Evolutionary conservation across 2,329 filamentous ascomycete genomes (phyloP), one percentile per base, ranked within the genome.

Genomic region (Colletotrichum zoysiae): DNA sequence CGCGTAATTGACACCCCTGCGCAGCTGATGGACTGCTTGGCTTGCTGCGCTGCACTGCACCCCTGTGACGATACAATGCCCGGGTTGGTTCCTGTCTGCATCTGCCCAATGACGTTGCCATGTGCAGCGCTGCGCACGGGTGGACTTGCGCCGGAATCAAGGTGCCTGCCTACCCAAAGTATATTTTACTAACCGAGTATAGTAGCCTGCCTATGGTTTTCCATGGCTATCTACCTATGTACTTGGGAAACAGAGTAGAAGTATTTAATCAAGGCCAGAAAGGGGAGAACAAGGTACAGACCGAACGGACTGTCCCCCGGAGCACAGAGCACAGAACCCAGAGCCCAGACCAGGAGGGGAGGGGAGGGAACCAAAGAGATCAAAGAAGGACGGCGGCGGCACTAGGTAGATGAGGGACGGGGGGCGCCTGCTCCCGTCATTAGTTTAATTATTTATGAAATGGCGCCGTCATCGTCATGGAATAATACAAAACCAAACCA

Each of bases 1-100:
- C 65, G 70, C 70, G 70, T 72, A 70, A 57, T 65, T 71, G 60
- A 50, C 59, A 50, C 59, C 53, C 63, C 63, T 65, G 12, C 23
- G 9, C 56, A 44, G 55, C 51, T 68, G 57, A 46, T n/a, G 44
- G 50, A 33, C 23, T 30, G 30, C 30, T 30, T 30, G 26, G 2
- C 3, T 30, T n/a, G n/a, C n/a, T n/a, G n/a, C n/a, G 61, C 53
- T 42, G 62, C 20, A 44, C n/a, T n/a, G n/a, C n/a, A 33, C 61
- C 46, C 65, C 40, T 61, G 65, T 20, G 65, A 23, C 44, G 60
- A 65, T 65, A 23, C 44, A 53, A 65, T 65, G 57, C 53, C 44
- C 66, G 66, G 30, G 30, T 4, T 30, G 30, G 42, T 33, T 69
- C 42, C 57, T 30, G 16, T 30, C 23, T 26, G 12, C 12, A 9